These are phyloP conservation scores for Leccinum ochraceum DNA, from an alignment of 768 basidiomycete species.

Conservation along the genomic window DNA sequence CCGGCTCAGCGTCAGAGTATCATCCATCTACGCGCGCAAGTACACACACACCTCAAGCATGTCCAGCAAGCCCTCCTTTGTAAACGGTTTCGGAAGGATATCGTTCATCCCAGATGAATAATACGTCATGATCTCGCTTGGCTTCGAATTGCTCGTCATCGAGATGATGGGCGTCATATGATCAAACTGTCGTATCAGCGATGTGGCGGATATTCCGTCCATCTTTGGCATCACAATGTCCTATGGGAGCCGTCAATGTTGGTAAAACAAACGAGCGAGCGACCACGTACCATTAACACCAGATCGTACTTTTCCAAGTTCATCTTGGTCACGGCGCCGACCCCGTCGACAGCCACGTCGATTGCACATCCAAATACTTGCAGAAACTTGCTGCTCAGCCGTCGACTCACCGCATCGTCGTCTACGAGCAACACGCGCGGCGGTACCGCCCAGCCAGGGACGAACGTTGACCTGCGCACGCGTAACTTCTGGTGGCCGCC, in stretches of 20 bases:
- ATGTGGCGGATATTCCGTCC: conserved; percentile 89
- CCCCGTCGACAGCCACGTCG: conserved; percentile 92
- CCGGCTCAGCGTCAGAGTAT: neutral
- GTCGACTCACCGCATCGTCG: conserved; percentile 90
- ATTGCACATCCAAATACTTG: conserved; percentile 95
- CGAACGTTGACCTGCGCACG: conserved; percentile 75
- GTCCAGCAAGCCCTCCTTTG: conserved; percentile 85
- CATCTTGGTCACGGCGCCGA: conserved; percentile 94
- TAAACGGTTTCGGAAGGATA: conserved; percentile 95
- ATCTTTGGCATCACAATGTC: conserved; percentile 95
- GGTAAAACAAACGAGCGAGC: neutral
- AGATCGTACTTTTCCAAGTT: conserved; percentile 94
- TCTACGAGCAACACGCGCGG: conserved; percentile 93
- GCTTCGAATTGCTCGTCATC: conserved; percentile 95
- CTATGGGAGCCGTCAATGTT: conserved; percentile 37
- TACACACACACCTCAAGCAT: conserved; percentile 76
- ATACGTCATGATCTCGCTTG: conserved; percentile 91
- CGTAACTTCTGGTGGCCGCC: conserved; percentile 49
- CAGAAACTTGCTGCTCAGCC: conserved; percentile 88
- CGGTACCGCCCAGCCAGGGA: conserved; percentile 89
- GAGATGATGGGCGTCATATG: conserved; percentile 96
- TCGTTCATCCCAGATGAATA: conserved; percentile 84
- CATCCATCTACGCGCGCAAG: neutral
- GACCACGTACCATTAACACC: conserved; percentile 82
- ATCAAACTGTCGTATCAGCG: conserved; percentile 92